Evolutionary conservation across 2,329 filamentous ascomycete species (phyloP).

Genomic region (Penicillium digitatum): DNA sequence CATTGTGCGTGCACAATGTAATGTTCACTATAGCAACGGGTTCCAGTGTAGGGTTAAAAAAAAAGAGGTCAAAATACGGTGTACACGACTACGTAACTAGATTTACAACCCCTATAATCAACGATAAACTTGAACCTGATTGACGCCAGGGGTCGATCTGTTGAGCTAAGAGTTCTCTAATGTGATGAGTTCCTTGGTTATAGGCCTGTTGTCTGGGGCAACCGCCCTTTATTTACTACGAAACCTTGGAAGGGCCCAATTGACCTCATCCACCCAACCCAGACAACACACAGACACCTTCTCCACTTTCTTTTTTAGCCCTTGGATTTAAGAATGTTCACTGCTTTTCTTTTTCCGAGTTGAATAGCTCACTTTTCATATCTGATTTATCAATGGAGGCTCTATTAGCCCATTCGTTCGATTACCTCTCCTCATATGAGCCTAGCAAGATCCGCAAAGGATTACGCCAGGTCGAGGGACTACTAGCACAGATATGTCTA

Average conservation of each 20-base stretch:
- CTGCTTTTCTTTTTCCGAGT: conserved; percentile 4
- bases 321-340: conserved; percentile 10
- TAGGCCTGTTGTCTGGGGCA: conserved; percentile 5
- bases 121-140: conserved; percentile 3
- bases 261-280: conserved; percentile 5
- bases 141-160: conserved; percentile 8
- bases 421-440: conserved; percentile 92
- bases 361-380: conserved; percentile 7
- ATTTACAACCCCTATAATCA: not conserved
- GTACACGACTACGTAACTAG: too few relatives aligned
- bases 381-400: conserved; percentile 66
- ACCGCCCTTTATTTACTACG: conserved; percentile 7
- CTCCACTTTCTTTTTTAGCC: conserved; percentile 9
- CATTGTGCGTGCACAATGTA: not conserved
- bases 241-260: not conserved
- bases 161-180: conserved; percentile 1
- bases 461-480: conserved; percentile 85
- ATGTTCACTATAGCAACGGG: conserved; percentile 2
- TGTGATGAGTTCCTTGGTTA: conserved; percentile 11
- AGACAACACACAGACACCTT: not conserved
- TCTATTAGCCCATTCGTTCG: conserved; percentile 86
- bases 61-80: not conserved
- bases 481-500: conserved; percentile 91
- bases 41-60: not conserved
- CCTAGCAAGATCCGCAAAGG: conserved; percentile 88